These are phyloP conservation scores for Cladosporium colombiae DNA, from an alignment of 2,329 filamentous ascomycete species.

Conservation along the genomic window DNA sequence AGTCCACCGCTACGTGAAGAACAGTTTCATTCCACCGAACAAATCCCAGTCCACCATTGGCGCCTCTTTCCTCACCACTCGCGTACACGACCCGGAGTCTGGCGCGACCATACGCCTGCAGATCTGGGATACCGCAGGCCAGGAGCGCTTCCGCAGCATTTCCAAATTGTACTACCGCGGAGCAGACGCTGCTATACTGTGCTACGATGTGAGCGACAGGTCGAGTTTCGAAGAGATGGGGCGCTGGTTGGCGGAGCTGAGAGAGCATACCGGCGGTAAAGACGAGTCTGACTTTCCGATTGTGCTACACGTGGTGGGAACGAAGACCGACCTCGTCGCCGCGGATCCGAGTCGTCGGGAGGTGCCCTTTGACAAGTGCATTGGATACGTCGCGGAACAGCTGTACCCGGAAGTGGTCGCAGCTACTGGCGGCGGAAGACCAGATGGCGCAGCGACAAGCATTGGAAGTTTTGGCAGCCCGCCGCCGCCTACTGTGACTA, in stretches of 20 bases:
- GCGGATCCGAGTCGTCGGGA: slow-evolving; percentile 75
- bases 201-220: slow-evolving; percentile 89
- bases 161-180: slow-evolving; percentile 95
- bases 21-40: slow-evolving; percentile 62
- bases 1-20: slow-evolving; percentile 74
- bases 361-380: slow-evolving; percentile 92
- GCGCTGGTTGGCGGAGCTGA: slow-evolving; percentile 82
- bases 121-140: slow-evolving; percentile 95
- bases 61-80: slow-evolving; percentile 62
- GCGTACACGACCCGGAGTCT: slow-evolving; percentile 74
- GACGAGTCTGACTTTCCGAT: slow-evolving; percentile 58
- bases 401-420: slow-evolving; percentile 63
- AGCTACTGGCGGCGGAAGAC: slow-evolving; percentile 18
- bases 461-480: slow-evolving; percentile 11
- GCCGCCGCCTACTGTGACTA: slow-evolving; percentile 4
- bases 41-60: slow-evolving; percentile 52
- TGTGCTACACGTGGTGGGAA: slow-evolving; percentile 92
- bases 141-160: slow-evolving; percentile 93
- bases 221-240: slow-evolving; percentile 90
- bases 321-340: slow-evolving; percentile 87
- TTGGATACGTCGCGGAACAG: slow-evolving; percentile 92
- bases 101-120: slow-evolving; percentile 87
- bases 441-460: slow-evolving; percentile 18
- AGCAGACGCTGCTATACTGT: slow-evolving; percentile 89
- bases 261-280: slow-evolving; percentile 47